Evolutionary conservation across 140 eudicot species (phyloP), one percentile per base, ranked within the genome.

Genomic region (Oenanthe javanica): DNA sequence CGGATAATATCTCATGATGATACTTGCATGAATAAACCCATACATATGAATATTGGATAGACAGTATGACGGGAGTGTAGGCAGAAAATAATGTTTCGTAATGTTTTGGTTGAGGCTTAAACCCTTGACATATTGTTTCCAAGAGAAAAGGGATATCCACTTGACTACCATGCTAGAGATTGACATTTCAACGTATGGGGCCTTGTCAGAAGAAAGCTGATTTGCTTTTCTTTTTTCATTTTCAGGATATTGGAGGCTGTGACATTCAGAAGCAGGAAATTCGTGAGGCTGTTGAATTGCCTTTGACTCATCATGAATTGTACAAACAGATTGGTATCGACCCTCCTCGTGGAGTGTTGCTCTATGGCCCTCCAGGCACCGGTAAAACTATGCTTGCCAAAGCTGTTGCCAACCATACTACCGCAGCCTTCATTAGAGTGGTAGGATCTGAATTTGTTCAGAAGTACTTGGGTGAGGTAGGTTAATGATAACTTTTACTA

Each of bases 181-280:
- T 45, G 6, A n/a, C 61, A 21, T 74, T 47, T 3, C 7, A 31
- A 4, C 25, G 50, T 54, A 6, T 54, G 6, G 36, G 48, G 9
- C 36, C 15, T 49, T 18, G 18, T 18, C 4, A 77, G 57, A 52
- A 42, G 25, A 1, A 36, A 6, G 12, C 9, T 42, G 19, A 2
- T 27, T 70, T 67, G 45, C 19, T 21, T 49, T 10, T 0, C 11
- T 8, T 4, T 19, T 6, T 46, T 31, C 45, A 31, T 25, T 77
- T 6, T 47, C 83, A 93, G 98, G 98, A 94, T 87, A 94, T 92
- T 84, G 98, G 98, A 84, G 98, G 98, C 31, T 94, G 98, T 63
- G 98, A 94, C 79, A 94, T 94, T 74, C 98, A 94, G 80, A 94
- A 94, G 89, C 98, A 94, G 85, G 98, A 94, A 86, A 92, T 94